These are phyloP conservation scores for Wickerhamiella shivajii DNA, from an alignment of 805 yeast species.

Conservation along the genomic window DNA sequence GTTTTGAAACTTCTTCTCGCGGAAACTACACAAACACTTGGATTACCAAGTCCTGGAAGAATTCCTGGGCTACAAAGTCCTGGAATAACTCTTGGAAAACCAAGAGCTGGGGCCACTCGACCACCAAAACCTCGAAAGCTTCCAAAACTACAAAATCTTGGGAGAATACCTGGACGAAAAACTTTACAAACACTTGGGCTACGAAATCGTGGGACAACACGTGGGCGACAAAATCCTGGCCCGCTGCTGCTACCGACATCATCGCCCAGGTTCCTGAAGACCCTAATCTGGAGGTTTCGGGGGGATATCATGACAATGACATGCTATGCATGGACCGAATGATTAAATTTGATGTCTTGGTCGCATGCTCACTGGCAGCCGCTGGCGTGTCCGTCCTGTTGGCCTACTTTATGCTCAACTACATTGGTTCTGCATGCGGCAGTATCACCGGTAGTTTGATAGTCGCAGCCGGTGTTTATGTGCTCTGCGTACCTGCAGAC, in stretches of 20 bases:
- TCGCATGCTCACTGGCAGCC: conserved; percentile 8
- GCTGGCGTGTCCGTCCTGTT: conserved; percentile 12
- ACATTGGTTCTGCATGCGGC: conserved; percentile 14
- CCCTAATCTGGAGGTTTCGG: not conserved
- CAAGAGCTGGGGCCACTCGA: no score
- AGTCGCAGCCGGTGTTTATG: conserved; percentile 15
- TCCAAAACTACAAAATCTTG: no score
- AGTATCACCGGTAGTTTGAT: conserved; percentile 12
- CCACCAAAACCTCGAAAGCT: no score
- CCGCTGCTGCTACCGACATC: not conserved
- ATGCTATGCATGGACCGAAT: conserved; percentile 14
- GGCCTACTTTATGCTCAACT: conserved; percentile 11
- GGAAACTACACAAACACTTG: no score
- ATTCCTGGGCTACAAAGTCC: no score
- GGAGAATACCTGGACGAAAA: no score
- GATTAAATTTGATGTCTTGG: conserved; percentile 12
- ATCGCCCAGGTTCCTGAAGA: not conserved
- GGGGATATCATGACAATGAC: no score
- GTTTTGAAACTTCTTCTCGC: no score
- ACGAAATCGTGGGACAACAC: no score
- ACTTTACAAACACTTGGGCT: no score
- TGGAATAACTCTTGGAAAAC: no score
- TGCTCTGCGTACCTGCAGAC: conserved; percentile 10
- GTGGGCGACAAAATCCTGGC: conserved; percentile 5
- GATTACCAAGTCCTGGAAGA: no score